Conservation (phyloP, 169 alveolate species). For the Cryptosporidium baileyi region DNA sequence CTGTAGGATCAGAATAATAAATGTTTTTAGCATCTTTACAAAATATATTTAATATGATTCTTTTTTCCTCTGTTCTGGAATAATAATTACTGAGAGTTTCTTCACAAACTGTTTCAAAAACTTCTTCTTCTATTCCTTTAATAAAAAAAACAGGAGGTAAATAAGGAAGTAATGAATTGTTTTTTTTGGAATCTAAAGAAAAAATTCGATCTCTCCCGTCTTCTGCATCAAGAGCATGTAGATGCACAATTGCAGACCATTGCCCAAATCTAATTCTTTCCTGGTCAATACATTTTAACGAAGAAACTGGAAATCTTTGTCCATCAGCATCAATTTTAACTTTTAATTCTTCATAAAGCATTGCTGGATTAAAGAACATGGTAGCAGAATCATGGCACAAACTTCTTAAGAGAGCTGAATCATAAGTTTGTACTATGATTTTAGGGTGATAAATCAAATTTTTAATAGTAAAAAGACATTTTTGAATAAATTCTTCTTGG, state of each 20-base stretch:
- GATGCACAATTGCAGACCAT: conserved; percentile 65
- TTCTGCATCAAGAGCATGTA: conserved; percentile 62
- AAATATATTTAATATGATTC: conserved; percentile 2
- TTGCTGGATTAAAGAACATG: conserved; percentile 57
- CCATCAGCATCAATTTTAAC: conserved; percentile 5
- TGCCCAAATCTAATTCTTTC: conserved; percentile 54
- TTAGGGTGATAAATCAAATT: conserved; percentile 16
- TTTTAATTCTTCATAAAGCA: conserved; percentile 50
- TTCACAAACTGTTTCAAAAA: conserved; percentile 8
- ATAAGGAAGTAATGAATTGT: not conserved
- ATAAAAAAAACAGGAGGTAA: conserved; percentile 36
- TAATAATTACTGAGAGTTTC: not conserved
- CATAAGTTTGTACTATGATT: conserved; percentile 24
- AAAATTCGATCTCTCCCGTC: conserved; percentile 63
- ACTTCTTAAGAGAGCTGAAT: conserved; percentile 18
- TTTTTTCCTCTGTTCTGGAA: conserved; percentile 29
- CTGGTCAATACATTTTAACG: conserved; percentile 45
- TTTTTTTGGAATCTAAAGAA: too few relatives aligned
- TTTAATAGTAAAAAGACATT: conserved; percentile 12
- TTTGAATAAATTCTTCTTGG: conserved; percentile 24
- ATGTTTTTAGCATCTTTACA: conserved; percentile 51
- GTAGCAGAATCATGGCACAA: conserved; percentile 33
- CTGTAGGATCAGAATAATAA: conserved; percentile 30
- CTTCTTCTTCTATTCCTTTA: conserved; percentile 37
- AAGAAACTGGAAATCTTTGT: conserved; percentile 43